phyloP scores from a whole-genome alignment of 805 yeast genomes.

The Candida ulmi region DNA sequence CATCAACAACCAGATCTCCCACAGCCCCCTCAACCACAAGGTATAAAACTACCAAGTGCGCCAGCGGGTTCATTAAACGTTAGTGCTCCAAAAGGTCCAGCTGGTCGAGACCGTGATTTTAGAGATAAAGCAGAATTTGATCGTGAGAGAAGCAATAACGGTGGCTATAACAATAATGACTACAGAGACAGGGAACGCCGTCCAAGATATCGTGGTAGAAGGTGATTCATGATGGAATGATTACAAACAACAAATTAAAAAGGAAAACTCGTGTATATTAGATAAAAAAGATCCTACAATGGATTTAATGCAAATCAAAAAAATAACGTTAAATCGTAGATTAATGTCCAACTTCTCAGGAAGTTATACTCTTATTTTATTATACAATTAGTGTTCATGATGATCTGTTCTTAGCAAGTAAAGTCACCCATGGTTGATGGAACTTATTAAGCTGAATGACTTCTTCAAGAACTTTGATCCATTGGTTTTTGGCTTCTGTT shows the following conservation, averaged over 20 bases:
- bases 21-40: neutral
- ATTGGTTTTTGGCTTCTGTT: constrained; percentile 48
- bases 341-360: neutral
- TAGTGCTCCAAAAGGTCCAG: constrained; percentile 12
- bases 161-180: constrained; percentile 4
- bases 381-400: neutral
- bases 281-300: neutral
- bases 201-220: constrained; percentile 13
- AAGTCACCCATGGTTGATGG: constrained; percentile 59
- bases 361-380: too few species aligned
- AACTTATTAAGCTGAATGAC: constrained; percentile 50
- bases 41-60: constrained; percentile 2
- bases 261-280: too few species aligned
- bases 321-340: neutral
- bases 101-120: constrained; percentile 10
- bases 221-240: neutral
- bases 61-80: neutral
- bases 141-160: constrained; percentile 6
- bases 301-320: neutral
- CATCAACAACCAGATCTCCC: constrained; percentile 2
- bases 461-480: constrained; percentile 59
- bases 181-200: constrained; percentile 22
- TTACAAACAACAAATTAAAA: too few species aligned
- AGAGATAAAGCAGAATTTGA: constrained; percentile 17
- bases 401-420: constrained; percentile 24